Evolutionary conservation across 2,329 filamentous ascomycete genomes (phyloP).

Genomic region (Fusarium hostae): DNA sequence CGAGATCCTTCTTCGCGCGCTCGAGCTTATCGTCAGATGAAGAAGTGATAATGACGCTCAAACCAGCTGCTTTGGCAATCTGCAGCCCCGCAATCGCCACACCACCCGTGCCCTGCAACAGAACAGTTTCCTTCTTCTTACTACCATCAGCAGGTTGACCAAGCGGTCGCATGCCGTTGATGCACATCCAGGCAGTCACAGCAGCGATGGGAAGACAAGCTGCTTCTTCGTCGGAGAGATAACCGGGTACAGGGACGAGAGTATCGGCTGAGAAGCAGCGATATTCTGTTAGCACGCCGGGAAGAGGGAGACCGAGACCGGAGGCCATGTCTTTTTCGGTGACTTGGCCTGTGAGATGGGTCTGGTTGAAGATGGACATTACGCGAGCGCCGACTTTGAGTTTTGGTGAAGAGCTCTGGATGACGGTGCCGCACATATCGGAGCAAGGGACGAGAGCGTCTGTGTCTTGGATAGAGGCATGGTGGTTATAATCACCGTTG

Average conservation of each 20-base stretch:
- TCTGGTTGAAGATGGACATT: conserved; percentile 71
- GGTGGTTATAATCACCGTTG: conserved; percentile 74
- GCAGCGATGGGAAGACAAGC: conserved; percentile 69
- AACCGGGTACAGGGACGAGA: conserved; percentile 65
- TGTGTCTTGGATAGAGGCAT: conserved; percentile 60
- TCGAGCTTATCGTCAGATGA: conserved; percentile 64
- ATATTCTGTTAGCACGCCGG: conserved; percentile 68
- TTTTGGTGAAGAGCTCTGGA: conserved; percentile 52
- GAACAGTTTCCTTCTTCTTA: conserved; percentile 49
- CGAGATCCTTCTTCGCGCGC: conserved; percentile 57
- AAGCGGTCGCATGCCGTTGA: conserved; percentile 69
- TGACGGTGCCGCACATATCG: conserved; percentile 75
- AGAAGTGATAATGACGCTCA: conserved; percentile 64
- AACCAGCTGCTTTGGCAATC: conserved; percentile 63
- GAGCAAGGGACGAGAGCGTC: conserved; percentile 70
- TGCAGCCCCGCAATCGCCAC: conserved; percentile 63
- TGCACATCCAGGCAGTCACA: conserved; percentile 73
- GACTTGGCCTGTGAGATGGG: conserved; percentile 68
- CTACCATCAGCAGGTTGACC: conserved; percentile 54
- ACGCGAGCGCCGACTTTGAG: conserved; percentile 73
- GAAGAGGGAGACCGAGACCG: conserved; percentile 70
- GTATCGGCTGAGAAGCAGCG: conserved; percentile 67
- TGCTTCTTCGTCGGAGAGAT: conserved; percentile 69
- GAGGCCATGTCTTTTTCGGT: conserved; percentile 63
- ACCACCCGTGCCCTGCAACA: conserved; percentile 66